Base-by-base conservation (phyloP, 805 yeast species). In the Jamesozyma jinghongensis region DNA sequence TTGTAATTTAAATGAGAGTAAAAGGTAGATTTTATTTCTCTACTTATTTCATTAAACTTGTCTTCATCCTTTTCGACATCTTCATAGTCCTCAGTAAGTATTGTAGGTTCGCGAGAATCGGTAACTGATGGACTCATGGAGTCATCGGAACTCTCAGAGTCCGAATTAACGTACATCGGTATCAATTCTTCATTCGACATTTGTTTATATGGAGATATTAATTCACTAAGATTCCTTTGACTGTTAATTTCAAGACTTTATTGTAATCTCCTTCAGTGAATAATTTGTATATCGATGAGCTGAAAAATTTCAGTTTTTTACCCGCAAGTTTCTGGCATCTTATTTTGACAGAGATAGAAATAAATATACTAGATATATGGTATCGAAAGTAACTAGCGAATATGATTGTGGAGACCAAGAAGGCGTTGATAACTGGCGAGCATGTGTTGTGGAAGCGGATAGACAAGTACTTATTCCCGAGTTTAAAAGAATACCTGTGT, bases 91-190 rank as follows among this genome's bases (percentile, higher is more conserved):
- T 46, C 51, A 14, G 38, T 35, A 5, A 42, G 32, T 3, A 32
- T 34, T 3, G 53, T 47, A 11, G 42, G 38, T 18, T 52, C 51
- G 35, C 46, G 49, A 2, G 53, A 47, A 5, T 39, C 37, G 2
- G 18, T 10, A 27, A 14, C n/a, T 4, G 44, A 40, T 1, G 41
- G 19, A 5, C 17, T 12, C n/a, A 35, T 20, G 8, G 40, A 32
- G n/a, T 32, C 40, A 34, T 45, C 49, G 11, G 49, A 45, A 22
- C 32, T 37, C 11, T 36, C 44, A 7, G 36, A 34, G 16, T 34
- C 38, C 5, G 36, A 26, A n/a, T 30, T 26, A 6, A 37, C 43
- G 29, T 46, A 46, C 28, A 25, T 36, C 4, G 46, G 44, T 25
- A 41, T 28, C 19, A 22, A 25, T 19, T 31, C 27, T 12, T 32